Evolutionary conservation across 306 rosid genomes (phyloP).

Genomic region (Dalbergia oliveri): DNA sequence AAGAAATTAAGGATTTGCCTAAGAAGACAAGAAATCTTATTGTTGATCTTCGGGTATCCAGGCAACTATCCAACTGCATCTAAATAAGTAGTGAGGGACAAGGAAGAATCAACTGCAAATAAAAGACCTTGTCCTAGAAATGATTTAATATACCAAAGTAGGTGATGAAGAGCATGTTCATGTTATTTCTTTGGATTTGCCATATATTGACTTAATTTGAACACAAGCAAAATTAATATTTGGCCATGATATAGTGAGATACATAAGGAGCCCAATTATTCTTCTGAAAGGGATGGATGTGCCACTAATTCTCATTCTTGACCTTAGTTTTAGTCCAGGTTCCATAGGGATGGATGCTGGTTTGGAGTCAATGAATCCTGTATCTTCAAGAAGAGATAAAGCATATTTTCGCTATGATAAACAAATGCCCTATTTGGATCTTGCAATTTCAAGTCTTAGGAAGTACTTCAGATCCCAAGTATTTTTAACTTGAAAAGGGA

Average conservation of each 20-base stretch:
- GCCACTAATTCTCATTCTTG: neutral
- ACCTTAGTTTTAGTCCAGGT: neutral
- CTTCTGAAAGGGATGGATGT: neutral
- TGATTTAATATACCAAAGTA: neutral
- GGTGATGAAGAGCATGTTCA: neutral
- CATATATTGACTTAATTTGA: neutral
- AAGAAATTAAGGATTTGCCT: neutral
- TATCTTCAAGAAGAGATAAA: neutral
- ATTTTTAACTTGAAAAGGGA: neutral
- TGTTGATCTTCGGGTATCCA: neutral
- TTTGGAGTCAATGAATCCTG: neutral
- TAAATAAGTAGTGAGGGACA: neutral
- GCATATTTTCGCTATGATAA: neutral
- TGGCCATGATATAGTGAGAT: neutral
- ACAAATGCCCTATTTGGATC: neutral
- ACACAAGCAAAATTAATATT: neutral
- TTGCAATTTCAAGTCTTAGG: neutral
- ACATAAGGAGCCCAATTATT: neutral
- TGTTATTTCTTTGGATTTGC: neutral
- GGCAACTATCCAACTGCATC: neutral
- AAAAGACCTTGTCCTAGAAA: neutral
- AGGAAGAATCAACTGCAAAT: neutral
- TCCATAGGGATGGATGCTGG: neutral
- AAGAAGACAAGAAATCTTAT: neutral
- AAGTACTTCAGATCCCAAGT: neutral